Conservation (phyloP, 73 alveolate species). For the Tetrahymena elliotti region DNA sequence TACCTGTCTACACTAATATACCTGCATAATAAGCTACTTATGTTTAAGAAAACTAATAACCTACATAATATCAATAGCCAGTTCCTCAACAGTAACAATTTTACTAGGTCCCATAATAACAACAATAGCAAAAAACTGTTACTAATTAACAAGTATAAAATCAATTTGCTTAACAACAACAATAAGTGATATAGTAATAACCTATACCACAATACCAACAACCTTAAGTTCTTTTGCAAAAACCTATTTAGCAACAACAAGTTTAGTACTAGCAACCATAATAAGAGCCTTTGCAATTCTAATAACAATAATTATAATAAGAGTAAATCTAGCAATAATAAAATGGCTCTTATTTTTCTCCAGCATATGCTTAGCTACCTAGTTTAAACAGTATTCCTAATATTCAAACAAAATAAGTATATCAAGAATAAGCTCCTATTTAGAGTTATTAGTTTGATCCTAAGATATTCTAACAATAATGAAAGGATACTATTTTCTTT, state of each 20-base stretch:
- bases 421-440: background rate
- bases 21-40: background rate
- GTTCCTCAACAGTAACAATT: background rate
- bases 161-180: background rate
- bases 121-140: background rate
- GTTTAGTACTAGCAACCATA: background rate
- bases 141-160: background rate
- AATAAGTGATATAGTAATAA: background rate
- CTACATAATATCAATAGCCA: background rate
- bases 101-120: background rate
- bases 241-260: background rate
- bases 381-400: background rate
- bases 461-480: background rate
- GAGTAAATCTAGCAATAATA: background rate
- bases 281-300: background rate
- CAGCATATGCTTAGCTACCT: background rate
- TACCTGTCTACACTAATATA: background rate
- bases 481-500: background rate
- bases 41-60: background rate
- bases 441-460: background rate
- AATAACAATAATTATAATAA: background rate
- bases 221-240: background rate
- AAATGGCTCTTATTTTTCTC: background rate
- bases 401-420: no score
- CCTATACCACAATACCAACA: no score